These are phyloP conservation scores for Trypanosoma brucei DNA, from an alignment of 208 protist species.

Conservation along the genomic window DNA sequence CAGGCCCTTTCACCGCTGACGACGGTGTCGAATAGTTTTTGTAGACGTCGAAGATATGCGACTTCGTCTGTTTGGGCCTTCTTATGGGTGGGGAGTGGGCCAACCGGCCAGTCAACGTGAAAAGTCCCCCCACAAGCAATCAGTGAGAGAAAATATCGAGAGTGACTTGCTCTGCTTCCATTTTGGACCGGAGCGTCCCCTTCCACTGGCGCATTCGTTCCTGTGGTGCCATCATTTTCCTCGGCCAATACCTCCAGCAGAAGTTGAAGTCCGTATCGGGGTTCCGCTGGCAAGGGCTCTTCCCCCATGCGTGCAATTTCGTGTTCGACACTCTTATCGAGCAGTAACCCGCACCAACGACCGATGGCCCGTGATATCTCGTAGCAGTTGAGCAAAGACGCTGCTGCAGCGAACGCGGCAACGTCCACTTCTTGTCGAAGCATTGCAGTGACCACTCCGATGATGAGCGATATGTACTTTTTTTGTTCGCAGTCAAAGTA, in stretches of 20 bases:
- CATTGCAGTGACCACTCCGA: conserved; percentile 12
- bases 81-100: background rate
- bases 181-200: background rate
- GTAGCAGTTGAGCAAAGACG: conserved; percentile 10
- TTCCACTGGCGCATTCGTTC: background rate
- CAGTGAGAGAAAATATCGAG: conserved; percentile 37
- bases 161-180: background rate
- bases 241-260: conserved; percentile 48
- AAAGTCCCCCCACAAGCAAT: conserved; percentile 35
- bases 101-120: conserved; percentile 15
- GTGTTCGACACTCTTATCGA: conserved; percentile 4
- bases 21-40: conserved; percentile 18
- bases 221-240: conserved; percentile 4
- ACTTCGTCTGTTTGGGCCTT: background rate
- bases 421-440: conserved; percentile 12
- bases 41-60: background rate
- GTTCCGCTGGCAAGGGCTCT: conserved; percentile 25
- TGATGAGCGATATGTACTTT: conserved; percentile 1
- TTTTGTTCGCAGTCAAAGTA: conserved; percentile 20
- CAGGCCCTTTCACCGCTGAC: conserved; percentile 1
- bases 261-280: conserved; percentile 36
- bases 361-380: conserved; percentile 4
- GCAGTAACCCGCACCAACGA: conserved; percentile 10
- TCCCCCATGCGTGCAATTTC: conserved; percentile 17
- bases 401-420: conserved; percentile 9